Evolutionary conservation across 1,284 basidiomycete genomes (phyloP), one percentile per base, ranked within the genome.

Genomic region (Cutaneotrichosporon spelunceum): DNA sequence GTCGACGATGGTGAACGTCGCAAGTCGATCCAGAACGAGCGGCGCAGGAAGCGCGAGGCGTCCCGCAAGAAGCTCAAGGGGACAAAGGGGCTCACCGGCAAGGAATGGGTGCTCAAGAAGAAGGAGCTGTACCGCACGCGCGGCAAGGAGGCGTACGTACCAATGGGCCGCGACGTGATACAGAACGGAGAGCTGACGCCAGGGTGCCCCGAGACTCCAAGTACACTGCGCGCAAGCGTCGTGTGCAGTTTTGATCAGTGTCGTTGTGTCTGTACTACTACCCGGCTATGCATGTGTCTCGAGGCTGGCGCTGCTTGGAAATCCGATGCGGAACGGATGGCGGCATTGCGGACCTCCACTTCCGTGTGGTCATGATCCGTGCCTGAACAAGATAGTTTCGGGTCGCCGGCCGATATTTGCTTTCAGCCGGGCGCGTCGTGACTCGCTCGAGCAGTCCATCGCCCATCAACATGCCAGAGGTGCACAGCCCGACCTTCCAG

Each of bases 91-190:
- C 61, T 73, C 26, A 68, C 68, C 19, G 69, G 77, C 16, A 82
- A 82, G 70, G 82, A 84, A 53, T 84, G 82, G 80, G 80, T 84
- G 27, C 69, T 83, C 59, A 79, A 82, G 69, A 85, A 85, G 78
- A 85, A 85, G 78, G 83, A 84, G 53, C 70, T 84, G 61, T 83
- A 84, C 68, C 68, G 82, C 56, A 77, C 78, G 57, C 78, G 82
- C 66, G 84, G 84, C 1, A 84, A 84, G 70, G 82, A 83, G 54
- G 81, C 77, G 77, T 78, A 49, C 42, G 75, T 74, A 30, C 5
- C 23, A 23, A 21, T 26, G 23, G 5, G 23, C 45, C 34, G 19
- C 49, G 57, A 5, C 4, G 36, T 16, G 4, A 23, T 16, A 42
- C 29, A 47, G 26, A 16, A 11, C 16, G 2, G 7, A n/a, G n/a